Evolutionary conservation across 768 basidiomycete species (phyloP), one percentile per base, ranked within the genome.

Genomic region (Auricularia sp.): DNA sequence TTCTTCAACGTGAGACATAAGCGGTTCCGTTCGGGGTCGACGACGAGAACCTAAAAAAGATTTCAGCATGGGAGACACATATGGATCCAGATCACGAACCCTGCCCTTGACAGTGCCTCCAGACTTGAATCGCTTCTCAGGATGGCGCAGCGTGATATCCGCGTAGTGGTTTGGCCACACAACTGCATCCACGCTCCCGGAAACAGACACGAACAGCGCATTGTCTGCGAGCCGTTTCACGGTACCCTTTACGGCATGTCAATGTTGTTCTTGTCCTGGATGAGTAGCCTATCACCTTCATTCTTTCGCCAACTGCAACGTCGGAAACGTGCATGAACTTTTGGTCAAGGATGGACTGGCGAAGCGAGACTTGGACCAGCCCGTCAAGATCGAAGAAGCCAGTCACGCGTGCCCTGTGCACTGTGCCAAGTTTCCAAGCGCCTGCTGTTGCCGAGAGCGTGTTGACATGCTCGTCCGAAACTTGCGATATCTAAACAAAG

Each of bases 121-220:
- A 23, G 81, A 77, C 71, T 92, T 94, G 79, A 97, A 99, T 66
- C 88, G 83, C 76, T 87, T 91, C 53, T 92, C 86, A 10, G 96
- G 96, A 72, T 98, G 90, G 72, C 94, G 97, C 69, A 98, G 81
- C n/a, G 78, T 73, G 70, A 98, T 94, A 73, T 99, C 97, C 11
- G 97, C 93, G 72, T 91, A 97, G 72, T 98, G 97, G 66, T 86
- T 84, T 0, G 95, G 94, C 90, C 92, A 97, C 23, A 98, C 81
- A 34, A 97, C 88, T 35, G 91, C 97, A 71, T 97, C 93, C 36
- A 98, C 86, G 66, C 83, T 91, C 4, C 91, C 93, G 3, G 88
- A 85, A 64, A 98, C 79, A 35, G 90, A 86, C 51, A 98, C 85
- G 71, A 97, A 96, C 43, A 99, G 76, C 0, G 84, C 88, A 39